Evolutionary conservation across 2,329 filamentous ascomycete genomes (phyloP), one percentile per base, ranked within the genome.

Genomic region (Geosmithia flava): DNA sequence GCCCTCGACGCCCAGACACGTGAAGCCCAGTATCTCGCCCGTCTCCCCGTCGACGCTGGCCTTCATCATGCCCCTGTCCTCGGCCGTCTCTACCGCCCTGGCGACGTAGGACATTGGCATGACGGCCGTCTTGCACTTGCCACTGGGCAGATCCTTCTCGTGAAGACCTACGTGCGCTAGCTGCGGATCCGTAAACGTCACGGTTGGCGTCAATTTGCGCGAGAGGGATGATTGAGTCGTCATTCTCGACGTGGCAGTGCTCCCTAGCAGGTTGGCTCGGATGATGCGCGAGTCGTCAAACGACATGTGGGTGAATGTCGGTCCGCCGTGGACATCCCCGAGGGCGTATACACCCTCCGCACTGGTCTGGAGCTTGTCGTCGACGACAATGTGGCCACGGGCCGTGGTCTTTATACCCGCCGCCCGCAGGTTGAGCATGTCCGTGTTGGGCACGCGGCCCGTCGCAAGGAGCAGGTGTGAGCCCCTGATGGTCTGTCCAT

Each of bases 211-310:
- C 19, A 67, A 51, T 3, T 61, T 56, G 47, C 65, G 57, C 7
- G 59, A 59, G 4, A 50, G 50, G n/a, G 56, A 53, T 20, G 53
- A 51, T 16, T 58, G 47, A 1, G 56, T 55, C 2, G 54, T 56
- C 15, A 57, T 54, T 42, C 60, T 55, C 16, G 58, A 49, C 20
- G 58, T 57, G 16, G 57, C 57, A 2, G 56, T 55, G 44, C 53
- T 33, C 3, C 11, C 55, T 39, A 72, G 53, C 44, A 75, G 54
- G 51, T 74, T 75, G 50, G 63, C 59, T 20, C 67, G 63, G 44
- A 77, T 54, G 56, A 78, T 68, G 48, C 74, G 70, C 55, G 68
- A 75, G 59, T 77, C 73, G 57, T 78, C 73, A 59, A 76, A 77
- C 3, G 70, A 73, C 52, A 78, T 68, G 58, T 78, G 74, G 2